Evolutionary conservation across 2,329 filamentous ascomycete species (phyloP), one percentile per base, ranked within the genome.

Genomic region (Pestalotiopsis fici): DNA sequence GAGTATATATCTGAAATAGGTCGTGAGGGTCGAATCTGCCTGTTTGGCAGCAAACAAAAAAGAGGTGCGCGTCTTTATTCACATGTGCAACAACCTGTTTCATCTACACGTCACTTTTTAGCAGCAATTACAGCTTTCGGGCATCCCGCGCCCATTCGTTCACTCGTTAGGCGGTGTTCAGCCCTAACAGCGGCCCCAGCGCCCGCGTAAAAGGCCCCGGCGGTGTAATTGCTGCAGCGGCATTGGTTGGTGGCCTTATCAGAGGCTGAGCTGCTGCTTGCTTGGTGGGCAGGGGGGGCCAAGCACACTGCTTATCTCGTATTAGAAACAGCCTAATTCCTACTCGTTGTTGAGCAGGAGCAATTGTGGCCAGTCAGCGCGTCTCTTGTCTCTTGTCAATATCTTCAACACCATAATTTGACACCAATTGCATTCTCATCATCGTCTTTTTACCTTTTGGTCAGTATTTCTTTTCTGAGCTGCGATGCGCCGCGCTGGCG

Each of bases 401-500:
- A n/a, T n/a, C n/a, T 50, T 21, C 43, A 50, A 50, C 2, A 21
- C n/a, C 43, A 21, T n/a, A n/a, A n/a, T 11, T 50, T 18, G 43
- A 21, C n/a, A 23, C n/a, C 43, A 23, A 23, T 23, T 50, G 43
- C 43, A 23, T 12, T 50, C n/a, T 23, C n/a, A 9, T n/a, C 9
- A 18, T 9, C 4, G 3, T 50, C 7, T 21, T 23, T 18, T n/a
- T n/a, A 3, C n/a, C 43, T n/a, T 9, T 23, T n/a, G 43, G 43
- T 43, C 37, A 21, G n/a, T 4, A 50, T 12, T 50, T 50, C 9
- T 37, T 12, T 9, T 6, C n/a, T 37, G 57, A n/a, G 25, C 28
- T 31, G 27, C 15, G 65, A 79, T 70, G 77, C 73, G 70, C 65
- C 71, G 68, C 54, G 65, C 65, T 55, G 70, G 70, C 65, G 71